Conservation (phyloP, 75 land plant species). For the Picea sitchensis region DNA sequence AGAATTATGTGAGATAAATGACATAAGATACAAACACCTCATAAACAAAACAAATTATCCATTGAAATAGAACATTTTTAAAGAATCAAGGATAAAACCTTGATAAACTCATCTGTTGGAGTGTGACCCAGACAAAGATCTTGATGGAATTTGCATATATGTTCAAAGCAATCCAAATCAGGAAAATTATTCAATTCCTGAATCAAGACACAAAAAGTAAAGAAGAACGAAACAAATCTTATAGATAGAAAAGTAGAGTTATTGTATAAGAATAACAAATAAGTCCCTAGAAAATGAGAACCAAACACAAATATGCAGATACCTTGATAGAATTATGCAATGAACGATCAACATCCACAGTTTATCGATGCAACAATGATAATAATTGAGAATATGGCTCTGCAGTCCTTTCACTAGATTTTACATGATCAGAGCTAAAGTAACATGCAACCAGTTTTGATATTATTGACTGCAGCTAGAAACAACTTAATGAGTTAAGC, state of each 20-base stretch:
- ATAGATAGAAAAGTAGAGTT: neutral
- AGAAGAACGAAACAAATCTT: neutral
- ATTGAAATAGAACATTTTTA: too few relatives aligned
- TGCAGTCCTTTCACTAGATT: neutral
- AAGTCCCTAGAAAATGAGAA: too few relatives aligned
- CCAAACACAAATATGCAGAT: too few relatives aligned
- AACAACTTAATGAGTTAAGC: slow-evolving; percentile 3
- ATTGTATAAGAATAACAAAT: neutral
- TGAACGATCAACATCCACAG: slow-evolving; percentile 57
- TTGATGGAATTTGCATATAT: slow-evolving; percentile 51
- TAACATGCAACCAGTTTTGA: slow-evolving; percentile 27
- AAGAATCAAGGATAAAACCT: slow-evolving; percentile 20
- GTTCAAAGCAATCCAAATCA: slow-evolving; percentile 59
- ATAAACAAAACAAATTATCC: too few relatives aligned
- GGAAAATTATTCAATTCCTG: slow-evolving; percentile 23
- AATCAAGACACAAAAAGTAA: neutral
- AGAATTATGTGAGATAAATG: neutral
- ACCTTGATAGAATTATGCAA: slow-evolving; percentile 56
- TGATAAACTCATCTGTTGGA: slow-evolving; percentile 65
- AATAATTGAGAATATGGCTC: slow-evolving; percentile 33
- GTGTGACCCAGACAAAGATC: slow-evolving; percentile 40
- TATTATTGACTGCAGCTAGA: too few relatives aligned
- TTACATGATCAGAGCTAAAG: slow-evolving; percentile 22
- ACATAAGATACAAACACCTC: neutral
- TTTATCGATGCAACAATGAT: slow-evolving; percentile 57